Conservation (phyloP, 495 filamentous ascomycete species). For the Aspergillus panamensis region DNA sequence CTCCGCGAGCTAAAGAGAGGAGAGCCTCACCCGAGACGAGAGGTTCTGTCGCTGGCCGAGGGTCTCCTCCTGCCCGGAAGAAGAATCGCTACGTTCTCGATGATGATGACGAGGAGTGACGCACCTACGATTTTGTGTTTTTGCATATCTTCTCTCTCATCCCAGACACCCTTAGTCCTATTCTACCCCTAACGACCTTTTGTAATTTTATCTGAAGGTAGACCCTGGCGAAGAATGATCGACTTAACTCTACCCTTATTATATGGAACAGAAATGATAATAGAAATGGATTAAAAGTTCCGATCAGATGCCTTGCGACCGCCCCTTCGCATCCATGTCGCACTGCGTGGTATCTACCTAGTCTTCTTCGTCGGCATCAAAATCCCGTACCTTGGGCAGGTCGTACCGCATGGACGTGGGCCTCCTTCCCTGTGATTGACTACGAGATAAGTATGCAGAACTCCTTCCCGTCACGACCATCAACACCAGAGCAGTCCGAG, state of each 20-base stretch:
- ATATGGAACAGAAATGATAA: neutral
- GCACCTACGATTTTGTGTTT: neutral
- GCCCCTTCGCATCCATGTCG: too few relatives aligned
- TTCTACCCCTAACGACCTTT: neutral
- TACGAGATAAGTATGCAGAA: too few relatives aligned
- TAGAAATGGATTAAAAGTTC: too few relatives aligned
- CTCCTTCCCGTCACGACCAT: too few relatives aligned
- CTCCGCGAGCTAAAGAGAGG: constrained; percentile 28
- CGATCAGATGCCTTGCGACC: too few relatives aligned
- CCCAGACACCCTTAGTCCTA: neutral
- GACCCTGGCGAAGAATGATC: neutral
- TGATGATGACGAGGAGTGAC: constrained; percentile 44
- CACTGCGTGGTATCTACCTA: too few relatives aligned
- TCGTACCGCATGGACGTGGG: too few relatives aligned
- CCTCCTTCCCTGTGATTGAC: too few relatives aligned
- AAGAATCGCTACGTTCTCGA: constrained; percentile 48
- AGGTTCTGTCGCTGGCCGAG: constrained; percentile 17
- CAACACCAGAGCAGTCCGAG: too few relatives aligned
- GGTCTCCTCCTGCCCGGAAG: constrained; percentile 41
- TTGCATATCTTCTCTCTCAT: neutral
- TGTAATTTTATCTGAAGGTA: constrained; percentile 1
- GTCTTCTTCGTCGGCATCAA: too few relatives aligned
- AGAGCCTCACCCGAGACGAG: constrained; percentile 22
- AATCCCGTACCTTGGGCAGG: too few relatives aligned
- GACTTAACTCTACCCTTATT: neutral